phyloP scores from a whole-genome alignment of 495 filamentous ascomycete genomes.

The Aspergillus sclerotiicarbonarius region DNA sequence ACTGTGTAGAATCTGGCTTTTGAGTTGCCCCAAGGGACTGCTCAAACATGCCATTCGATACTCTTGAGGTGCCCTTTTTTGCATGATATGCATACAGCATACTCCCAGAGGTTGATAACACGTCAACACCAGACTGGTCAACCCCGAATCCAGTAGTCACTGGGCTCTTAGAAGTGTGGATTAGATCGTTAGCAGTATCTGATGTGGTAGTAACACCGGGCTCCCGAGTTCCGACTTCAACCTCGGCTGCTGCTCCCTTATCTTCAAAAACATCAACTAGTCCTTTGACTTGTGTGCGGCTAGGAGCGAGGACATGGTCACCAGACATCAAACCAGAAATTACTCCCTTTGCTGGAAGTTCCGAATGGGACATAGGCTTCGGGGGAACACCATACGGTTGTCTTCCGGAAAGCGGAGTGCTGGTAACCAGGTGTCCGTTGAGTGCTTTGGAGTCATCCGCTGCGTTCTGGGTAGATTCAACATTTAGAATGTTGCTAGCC shows the following conservation, averaged over 20 bases:
- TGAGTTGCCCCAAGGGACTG: not conserved
- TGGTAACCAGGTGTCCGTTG: too few species aligned
- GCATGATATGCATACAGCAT: not conserved
- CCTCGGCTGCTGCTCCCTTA: not conserved
- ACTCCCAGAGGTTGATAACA: not conserved
- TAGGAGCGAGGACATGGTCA: not conserved
- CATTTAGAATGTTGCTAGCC: not conserved
- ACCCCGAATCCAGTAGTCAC: not conserved
- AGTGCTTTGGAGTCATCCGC: too few species aligned
- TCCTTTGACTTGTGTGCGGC: not conserved
- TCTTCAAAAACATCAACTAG: not conserved
- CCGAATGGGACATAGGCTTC: constrained; percentile 4
- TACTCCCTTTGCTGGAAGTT: not conserved
- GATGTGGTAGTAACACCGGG: not conserved
- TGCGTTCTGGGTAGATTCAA: too few species aligned
- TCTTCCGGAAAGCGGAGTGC: too few species aligned
- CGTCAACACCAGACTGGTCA: not conserved
- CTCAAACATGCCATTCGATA: not conserved
- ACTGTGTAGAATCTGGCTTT: not conserved
- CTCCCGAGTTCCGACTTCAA: not conserved
- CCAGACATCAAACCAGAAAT: not conserved
- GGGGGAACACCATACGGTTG: not conserved
- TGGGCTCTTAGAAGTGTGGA: too few species aligned
- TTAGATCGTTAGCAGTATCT: not conserved
- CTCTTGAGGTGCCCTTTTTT: not conserved